These are phyloP conservation scores for Triticum monococcum DNA, from an alignment of 176 grass and related monocot genomes.

Conservation along the genomic window DNA sequence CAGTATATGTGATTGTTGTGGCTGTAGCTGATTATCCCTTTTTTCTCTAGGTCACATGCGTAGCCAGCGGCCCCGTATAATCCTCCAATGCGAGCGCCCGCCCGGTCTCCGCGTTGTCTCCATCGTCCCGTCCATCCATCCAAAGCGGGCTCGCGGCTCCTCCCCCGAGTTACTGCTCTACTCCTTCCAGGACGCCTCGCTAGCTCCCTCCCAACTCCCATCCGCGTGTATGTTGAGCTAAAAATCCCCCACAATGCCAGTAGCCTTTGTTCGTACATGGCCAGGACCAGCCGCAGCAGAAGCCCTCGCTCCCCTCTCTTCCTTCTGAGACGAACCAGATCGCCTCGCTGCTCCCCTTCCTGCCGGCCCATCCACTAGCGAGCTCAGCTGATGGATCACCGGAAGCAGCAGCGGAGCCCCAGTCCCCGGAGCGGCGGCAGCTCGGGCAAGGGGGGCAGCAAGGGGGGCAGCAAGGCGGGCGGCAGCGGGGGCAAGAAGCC, in stretches of 20 bases:
- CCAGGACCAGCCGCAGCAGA: not conserved
- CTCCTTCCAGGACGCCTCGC: not conserved
- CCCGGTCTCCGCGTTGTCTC: not conserved
- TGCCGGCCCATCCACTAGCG: not conserved
- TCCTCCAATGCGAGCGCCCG: not conserved
- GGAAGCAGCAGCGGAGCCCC: constrained; percentile 28
- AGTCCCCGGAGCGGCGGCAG: not conserved
- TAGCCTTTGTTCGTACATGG: constrained; percentile 31
- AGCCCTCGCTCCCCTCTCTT: not conserved
- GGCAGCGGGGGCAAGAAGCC: constrained; percentile 43
- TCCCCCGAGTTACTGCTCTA: not conserved
- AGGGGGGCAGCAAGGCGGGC: constrained; percentile 15
- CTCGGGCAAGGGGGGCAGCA: constrained; percentile 21
- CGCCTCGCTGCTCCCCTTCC: constrained; percentile 9
- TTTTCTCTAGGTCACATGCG: constrained; percentile 3
- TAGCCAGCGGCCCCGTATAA: not conserved
- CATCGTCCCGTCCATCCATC: not conserved
- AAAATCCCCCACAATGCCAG: constrained; percentile 12
- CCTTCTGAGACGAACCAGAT: not conserved
- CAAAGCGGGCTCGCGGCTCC: not conserved
- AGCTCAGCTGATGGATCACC: constrained; percentile 33
- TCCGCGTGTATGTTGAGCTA: not conserved
- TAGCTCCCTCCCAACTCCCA: not conserved
- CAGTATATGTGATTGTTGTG: not conserved
- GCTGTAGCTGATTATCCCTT: not conserved